Evolutionary conservation across 2,329 filamentous ascomycete genomes (phyloP).

Genomic region (Phoma sp.): DNA sequence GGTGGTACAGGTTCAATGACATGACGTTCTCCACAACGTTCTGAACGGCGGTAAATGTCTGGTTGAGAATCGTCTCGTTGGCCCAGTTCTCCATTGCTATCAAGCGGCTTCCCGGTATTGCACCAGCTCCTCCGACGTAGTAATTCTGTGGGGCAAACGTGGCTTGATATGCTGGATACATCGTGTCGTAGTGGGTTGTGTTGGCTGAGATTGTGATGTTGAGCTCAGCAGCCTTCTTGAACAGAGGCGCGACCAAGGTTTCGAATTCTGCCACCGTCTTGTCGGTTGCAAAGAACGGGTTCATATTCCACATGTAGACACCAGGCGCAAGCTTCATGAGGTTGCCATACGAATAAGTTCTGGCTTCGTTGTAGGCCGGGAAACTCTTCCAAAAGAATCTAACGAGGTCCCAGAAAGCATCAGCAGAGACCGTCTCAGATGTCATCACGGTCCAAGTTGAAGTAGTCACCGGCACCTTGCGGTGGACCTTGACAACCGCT

Average conservation of each 20-base stretch:
- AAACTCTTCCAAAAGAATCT: conserved; percentile 31
- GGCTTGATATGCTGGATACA: conserved; percentile 40
- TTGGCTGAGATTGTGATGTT: conserved; percentile 33
- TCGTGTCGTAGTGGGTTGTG: conserved; percentile 30
- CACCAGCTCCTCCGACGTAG: conserved; percentile 36
- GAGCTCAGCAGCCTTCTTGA: conserved; percentile 28
- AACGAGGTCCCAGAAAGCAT: conserved; percentile 41
- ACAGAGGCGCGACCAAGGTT: conserved; percentile 33
- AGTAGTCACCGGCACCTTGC: conserved; percentile 36
- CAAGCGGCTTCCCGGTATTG: conserved; percentile 44
- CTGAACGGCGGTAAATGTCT: conserved; percentile 33
- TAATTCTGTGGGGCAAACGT: conserved; percentile 34
- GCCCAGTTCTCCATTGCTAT: conserved; percentile 43
- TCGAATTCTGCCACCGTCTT: conserved; percentile 33
- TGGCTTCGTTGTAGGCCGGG: conserved; percentile 31
- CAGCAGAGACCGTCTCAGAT: conserved; percentile 33
- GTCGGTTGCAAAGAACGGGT: conserved; percentile 36
- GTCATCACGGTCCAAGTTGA: conserved; percentile 42
- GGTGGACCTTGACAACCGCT: conserved; percentile 41
- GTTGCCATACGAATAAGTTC: conserved; percentile 38
- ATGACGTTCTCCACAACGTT: conserved; percentile 31
- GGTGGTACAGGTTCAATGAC: conserved; percentile 34
- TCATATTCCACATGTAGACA: conserved; percentile 34
- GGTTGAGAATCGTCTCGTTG: conserved; percentile 31
- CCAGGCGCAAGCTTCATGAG: conserved; percentile 32